phyloP scores from a whole-genome alignment of 768 basidiomycete genomes.

The Mycena kentingensis region DNA sequence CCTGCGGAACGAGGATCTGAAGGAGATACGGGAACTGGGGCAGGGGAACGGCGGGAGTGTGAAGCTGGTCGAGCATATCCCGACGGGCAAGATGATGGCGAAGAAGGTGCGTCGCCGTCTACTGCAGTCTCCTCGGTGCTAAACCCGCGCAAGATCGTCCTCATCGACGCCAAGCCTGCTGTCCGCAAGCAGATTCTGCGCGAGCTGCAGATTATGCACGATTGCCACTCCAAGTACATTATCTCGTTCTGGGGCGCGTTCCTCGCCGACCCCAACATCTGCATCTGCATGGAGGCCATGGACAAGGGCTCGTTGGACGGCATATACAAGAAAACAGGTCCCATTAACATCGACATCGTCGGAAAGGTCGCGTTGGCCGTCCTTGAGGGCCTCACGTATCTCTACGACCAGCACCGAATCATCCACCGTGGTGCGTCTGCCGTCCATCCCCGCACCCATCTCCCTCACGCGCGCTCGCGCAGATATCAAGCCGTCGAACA shows the following conservation, averaged over 20 bases:
- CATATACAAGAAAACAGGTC: conserved; percentile 94
- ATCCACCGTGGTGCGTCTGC: conserved; percentile 90
- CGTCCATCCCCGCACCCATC: conserved; percentile 6
- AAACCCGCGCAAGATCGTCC: conserved; percentile 65
- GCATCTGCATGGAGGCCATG: conserved; percentile 98
- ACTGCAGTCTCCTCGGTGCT: not conserved
- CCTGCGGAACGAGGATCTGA: conserved; percentile 85
- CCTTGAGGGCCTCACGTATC: conserved; percentile 91
- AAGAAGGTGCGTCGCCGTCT: conserved; percentile 74
- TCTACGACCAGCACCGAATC: conserved; percentile 96
- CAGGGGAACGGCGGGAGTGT: conserved; percentile 98
- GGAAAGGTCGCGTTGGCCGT: conserved; percentile 92
- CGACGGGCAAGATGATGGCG: conserved; percentile 93
- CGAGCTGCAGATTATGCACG: conserved; percentile 98
- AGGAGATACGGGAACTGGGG: conserved; percentile 88
- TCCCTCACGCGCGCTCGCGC: conserved; percentile 30
- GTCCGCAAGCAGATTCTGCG: conserved; percentile 97
- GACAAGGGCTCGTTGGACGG: conserved; percentile 92
- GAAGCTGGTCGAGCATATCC: conserved; percentile 90
- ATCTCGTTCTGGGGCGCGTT: conserved; percentile 98
- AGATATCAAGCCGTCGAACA: conserved; percentile 99
- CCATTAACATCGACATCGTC: conserved; percentile 91
- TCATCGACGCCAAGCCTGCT: conserved; percentile 94
- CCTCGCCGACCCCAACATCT: conserved; percentile 95
- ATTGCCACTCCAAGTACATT: conserved; percentile 91